A percentile compares a stretch with the other conserved stretches of the same genome.
Evolutionary conservation across 1,284 basidiomycete species (phyloP).

Genomic region (Cutaneotrichosporon dermatis): DNA sequence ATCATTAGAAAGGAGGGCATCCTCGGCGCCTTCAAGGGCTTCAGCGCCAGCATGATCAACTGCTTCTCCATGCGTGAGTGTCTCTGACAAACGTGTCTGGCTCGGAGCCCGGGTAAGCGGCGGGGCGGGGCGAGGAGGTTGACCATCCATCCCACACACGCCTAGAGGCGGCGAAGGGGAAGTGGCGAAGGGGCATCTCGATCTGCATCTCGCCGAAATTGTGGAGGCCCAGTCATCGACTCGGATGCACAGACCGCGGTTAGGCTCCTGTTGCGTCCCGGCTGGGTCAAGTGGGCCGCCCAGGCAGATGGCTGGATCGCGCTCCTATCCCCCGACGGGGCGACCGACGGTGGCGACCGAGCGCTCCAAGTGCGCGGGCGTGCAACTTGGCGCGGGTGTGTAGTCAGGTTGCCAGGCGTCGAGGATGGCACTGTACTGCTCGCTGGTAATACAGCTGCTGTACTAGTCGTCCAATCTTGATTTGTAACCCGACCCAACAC

Average conservation of each 20-base stretch:
- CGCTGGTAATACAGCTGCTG: no score
- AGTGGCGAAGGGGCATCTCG: no score
- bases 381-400: no score
- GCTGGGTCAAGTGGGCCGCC: not conserved
- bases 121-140: not conserved
- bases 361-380: no score
- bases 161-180: no score
- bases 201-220: not conserved
- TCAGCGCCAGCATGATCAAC: constrained; percentile 96
- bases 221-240: not conserved
- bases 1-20: constrained; percentile 77
- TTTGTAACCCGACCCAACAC: no score
- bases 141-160: not conserved
- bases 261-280: not conserved
- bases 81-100: not conserved
- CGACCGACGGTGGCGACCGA: not conserved
- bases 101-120: no score
- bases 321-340: not conserved
- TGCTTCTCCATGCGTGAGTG: constrained; percentile 90
- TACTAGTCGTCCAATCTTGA: no score
- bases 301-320: not conserved
- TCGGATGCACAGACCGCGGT: not conserved
- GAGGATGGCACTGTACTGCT: no score
- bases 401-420: no score
- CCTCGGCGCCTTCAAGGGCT: constrained; percentile 82